Evolutionary conservation across 768 basidiomycete species (phyloP).

Genomic region (Hydnomerulius pinastri): DNA sequence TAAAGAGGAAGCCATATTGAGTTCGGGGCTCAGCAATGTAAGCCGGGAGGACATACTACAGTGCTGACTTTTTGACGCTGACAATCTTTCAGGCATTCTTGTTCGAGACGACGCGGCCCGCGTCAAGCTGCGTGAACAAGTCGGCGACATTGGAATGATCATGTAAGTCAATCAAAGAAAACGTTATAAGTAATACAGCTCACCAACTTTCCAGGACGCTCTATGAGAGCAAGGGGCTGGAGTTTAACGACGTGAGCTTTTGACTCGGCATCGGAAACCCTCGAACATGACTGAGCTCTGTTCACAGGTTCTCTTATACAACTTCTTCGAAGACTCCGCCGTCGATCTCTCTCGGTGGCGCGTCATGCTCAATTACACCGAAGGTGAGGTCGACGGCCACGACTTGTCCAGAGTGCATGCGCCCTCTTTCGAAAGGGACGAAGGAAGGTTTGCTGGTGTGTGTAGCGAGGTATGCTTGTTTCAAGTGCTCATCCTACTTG

Average conservation of each 20-base stretch:
- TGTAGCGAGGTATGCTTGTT: constrained; percentile 54
- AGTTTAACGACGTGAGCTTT: constrained; percentile 22
- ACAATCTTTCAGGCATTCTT: constrained; percentile 52
- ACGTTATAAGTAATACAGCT: background rate
- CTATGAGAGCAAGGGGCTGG: constrained; percentile 34
- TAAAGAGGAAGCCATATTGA: constrained; percentile 50
- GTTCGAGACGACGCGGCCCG: constrained; percentile 62
- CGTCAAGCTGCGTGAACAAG: constrained; percentile 46
- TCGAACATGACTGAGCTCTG: background rate
- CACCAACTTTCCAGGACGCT: constrained; percentile 25
- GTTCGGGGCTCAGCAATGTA: constrained; percentile 70
- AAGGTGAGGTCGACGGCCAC: constrained; percentile 19
- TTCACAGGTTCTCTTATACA: constrained; percentile 65
- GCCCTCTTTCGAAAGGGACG: constrained; percentile 48
- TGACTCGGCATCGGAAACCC: background rate
- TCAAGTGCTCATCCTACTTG: background rate
- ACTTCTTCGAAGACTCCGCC: constrained; percentile 71
- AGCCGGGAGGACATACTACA: constrained; percentile 6
- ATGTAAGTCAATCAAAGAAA: constrained; percentile 41
- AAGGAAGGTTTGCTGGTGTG: constrained; percentile 50
- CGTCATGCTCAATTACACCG: constrained; percentile 48
- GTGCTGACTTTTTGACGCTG: background rate
- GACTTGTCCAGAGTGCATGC: constrained; percentile 24
- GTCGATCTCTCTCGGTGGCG: constrained; percentile 58
- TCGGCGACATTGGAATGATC: constrained; percentile 61